Percentiles rank a stretch among this genome's conserved stretches.
These are phyloP conservation scores for Xylaria curta DNA, from an alignment of 495 filamentous ascomycete species.

Conservation along the genomic window DNA sequence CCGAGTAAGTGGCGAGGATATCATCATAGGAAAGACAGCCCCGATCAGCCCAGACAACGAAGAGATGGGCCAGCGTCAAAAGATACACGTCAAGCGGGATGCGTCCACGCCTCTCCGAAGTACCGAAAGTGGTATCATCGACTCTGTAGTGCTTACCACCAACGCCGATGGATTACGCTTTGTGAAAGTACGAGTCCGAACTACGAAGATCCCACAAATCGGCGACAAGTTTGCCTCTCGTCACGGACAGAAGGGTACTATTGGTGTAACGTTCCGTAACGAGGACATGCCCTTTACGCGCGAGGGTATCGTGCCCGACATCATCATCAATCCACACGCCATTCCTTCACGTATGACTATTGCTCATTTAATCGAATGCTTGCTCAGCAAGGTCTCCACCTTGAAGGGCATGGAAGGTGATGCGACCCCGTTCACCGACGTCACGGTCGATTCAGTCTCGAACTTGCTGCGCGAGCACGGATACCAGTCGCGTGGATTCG, in stretches of 20 bases:
- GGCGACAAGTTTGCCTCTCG: conserved; percentile 99
- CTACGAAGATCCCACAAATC: conserved; percentile 97
- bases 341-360: conserved; percentile 99
- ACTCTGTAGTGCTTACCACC: conserved; percentile 90
- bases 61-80: conserved; percentile 90
- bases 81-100: conserved; percentile 88
- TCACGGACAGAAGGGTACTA: conserved; percentile 98
- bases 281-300: conserved; percentile 99
- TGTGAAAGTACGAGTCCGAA: conserved; percentile 95
- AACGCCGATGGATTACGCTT: conserved; percentile 89
- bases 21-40: conserved; percentile 98
- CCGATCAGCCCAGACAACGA: conserved; percentile 90
- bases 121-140: conserved; percentile 95
- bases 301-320: conserved; percentile 88
- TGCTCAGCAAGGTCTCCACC: conserved; percentile 91
- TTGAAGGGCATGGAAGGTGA: conserved; percentile 93
- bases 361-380: conserved; percentile 98
- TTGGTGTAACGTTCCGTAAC: conserved; percentile 95
- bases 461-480: conserved; percentile 86
- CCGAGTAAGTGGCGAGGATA: conserved; percentile 94
- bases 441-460: conserved; percentile 95
- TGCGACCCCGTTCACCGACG: conserved; percentile 96
- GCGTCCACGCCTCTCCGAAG: conserved; percentile 92
- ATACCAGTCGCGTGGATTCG: conserved; percentile 96
- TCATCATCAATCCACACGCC: conserved; percentile 99